Evolutionary conservation across 192 early-diverging fungal genomes (phyloP).

Genomic region (Gamsiella multidivaricata): DNA sequence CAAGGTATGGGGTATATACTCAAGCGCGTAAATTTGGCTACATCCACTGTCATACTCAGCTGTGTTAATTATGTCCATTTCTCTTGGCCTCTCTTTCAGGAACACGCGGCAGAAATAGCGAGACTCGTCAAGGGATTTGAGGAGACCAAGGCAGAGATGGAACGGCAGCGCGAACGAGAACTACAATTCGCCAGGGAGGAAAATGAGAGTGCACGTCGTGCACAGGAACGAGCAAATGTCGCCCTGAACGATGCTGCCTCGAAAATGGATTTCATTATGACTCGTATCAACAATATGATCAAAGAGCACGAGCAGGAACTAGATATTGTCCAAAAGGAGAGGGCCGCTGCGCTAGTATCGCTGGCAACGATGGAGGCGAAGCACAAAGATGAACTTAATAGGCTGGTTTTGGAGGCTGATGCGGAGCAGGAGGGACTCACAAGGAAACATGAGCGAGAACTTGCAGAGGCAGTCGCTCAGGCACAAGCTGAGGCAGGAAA

Average conservation of each 20-base stretch:
- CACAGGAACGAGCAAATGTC: background rate
- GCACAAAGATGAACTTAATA: slow-evolving; percentile 24
- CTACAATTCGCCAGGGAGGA: background rate
- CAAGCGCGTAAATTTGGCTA: no score
- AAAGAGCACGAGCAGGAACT: slow-evolving; percentile 21
- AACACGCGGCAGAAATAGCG: slow-evolving; percentile 19
- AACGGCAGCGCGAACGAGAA: background rate
- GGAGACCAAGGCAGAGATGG: slow-evolving; percentile 9
- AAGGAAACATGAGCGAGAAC: slow-evolving; percentile 4
- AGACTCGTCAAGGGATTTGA: slow-evolving; percentile 7
- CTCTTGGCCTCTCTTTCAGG: slow-evolving; percentile 1
- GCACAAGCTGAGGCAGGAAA: background rate
- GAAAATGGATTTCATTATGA: slow-evolving; percentile 6
- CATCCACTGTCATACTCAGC: no score
- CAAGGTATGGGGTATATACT: background rate
- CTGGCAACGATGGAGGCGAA: slow-evolving; percentile 1
- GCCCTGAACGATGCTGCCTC: slow-evolving; percentile 1
- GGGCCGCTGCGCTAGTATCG: background rate
- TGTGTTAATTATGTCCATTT: no score
- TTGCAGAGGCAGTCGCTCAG: background rate
- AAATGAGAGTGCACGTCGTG: slow-evolving; percentile 11
- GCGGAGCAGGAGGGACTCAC: slow-evolving; percentile 17
- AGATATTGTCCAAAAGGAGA: slow-evolving; percentile 7
- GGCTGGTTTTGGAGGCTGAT: slow-evolving; percentile 26
- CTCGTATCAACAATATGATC: slow-evolving; percentile 8